Conservation (phyloP, 208 protist genomes). For the Endotrypanum monterogeii region DNA sequence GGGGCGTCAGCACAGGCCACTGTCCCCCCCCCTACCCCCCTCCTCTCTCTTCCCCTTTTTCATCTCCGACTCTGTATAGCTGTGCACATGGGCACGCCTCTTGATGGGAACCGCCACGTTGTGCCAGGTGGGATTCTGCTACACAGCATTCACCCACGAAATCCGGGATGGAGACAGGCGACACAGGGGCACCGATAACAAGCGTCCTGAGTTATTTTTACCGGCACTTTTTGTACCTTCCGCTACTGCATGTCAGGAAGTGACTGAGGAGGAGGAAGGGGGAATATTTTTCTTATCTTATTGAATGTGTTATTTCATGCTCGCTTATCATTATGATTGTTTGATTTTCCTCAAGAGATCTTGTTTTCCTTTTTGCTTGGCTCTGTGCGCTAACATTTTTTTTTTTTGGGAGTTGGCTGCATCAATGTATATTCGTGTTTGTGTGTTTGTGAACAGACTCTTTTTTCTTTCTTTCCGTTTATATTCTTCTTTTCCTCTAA, state of each 20-base stretch:
- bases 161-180: background rate
- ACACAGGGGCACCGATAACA: background rate
- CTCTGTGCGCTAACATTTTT: background rate
- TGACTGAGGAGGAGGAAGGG: background rate
- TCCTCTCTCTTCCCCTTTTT: too few species aligned
- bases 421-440: background rate
- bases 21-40: too few species aligned
- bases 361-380: background rate
- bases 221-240: background rate
- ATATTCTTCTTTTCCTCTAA: background rate
- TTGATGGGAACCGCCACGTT: background rate
- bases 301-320: background rate
- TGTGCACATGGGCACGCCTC: background rate
- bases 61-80: background rate
- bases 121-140: background rate
- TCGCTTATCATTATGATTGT: background rate
- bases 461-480: slow-evolving; percentile 17
- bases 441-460: background rate
- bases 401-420: background rate
- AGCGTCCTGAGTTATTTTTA: background rate
- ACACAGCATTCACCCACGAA: background rate
- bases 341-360: background rate
- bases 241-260: background rate
- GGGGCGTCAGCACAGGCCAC: too few species aligned
- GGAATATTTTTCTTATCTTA: background rate